Percentiles rank a stretch among this genome's conserved stretches.
Evolutionary conservation across 176 grass and related monocot species (phyloP).

Genomic region (sorghum (Sorghum bicolor)): DNA sequence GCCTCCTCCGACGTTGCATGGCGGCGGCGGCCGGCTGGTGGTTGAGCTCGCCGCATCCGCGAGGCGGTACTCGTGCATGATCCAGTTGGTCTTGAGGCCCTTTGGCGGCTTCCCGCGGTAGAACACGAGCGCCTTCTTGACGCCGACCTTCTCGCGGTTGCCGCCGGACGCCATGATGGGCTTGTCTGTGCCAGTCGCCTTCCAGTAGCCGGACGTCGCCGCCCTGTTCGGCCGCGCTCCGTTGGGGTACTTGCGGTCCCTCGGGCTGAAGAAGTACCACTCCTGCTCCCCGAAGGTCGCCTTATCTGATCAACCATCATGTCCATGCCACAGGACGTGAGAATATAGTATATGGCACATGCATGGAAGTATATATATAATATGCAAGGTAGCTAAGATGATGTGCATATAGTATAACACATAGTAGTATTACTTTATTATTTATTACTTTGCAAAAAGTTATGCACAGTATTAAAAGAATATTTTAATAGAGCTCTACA

Average conservation of each 20-base stretch:
- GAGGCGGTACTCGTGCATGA: constrained; percentile 99
- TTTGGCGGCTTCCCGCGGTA: constrained; percentile 79
- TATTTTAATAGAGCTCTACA: background rate
- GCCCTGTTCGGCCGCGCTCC: constrained; percentile 80
- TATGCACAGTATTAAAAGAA: background rate
- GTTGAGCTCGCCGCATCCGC: constrained; percentile 26
- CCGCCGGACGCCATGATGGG: constrained; percentile 51
- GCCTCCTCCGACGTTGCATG: constrained; percentile 5
- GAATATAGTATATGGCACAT: background rate
- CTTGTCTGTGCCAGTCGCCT: constrained; percentile 94
- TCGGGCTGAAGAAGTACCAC: constrained; percentile 98
- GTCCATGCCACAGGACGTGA: background rate
- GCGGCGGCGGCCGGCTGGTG: background rate
- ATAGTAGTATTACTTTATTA: background rate
- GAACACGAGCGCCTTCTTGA: constrained; percentile 96
- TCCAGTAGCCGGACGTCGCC: constrained; percentile 95
- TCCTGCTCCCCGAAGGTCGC: constrained; percentile 83
- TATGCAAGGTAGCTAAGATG: background rate
- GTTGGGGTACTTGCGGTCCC: constrained; percentile 96
- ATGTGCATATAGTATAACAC: background rate
- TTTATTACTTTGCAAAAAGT: background rate
- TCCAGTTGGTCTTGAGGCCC: constrained; percentile 91
- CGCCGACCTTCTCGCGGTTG: constrained; percentile 66
- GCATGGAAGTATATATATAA: background rate
- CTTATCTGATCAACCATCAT: constrained; percentile 50